Evolutionary conservation across 2,329 filamentous ascomycete species (phyloP).

Genomic region (Aspergillus awamori): DNA sequence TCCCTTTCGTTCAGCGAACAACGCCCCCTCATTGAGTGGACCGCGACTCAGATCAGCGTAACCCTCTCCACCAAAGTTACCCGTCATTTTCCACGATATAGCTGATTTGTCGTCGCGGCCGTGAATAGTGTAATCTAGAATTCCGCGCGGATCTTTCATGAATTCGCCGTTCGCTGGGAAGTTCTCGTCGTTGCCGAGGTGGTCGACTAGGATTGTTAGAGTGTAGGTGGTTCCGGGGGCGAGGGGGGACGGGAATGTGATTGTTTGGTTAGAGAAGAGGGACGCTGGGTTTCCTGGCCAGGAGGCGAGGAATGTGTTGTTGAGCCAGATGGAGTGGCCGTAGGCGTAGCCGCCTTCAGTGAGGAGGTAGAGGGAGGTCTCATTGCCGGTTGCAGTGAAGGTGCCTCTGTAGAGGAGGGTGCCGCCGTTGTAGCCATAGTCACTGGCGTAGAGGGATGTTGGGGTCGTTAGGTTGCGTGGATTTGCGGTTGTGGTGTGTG

Average conservation of each 20-base stretch:
- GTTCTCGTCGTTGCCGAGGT: conserved; percentile 37
- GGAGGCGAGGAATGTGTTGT: conserved; percentile 29
- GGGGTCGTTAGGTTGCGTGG: conserved; percentile 24
- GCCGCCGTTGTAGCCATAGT: conserved; percentile 36
- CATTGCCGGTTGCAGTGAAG: conserved; percentile 30
- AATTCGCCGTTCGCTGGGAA: conserved; percentile 26
- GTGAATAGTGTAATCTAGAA: conserved; percentile 49
- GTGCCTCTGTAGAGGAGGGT: conserved; percentile 34
- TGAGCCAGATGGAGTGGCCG: conserved; percentile 32
- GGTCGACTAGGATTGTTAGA: conserved; percentile 28
- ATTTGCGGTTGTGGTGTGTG: conserved; percentile 13
- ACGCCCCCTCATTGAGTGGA: conserved; percentile 58
- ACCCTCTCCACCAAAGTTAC: conserved; percentile 58
- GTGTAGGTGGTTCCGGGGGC: conserved; percentile 14
- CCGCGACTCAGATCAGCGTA: conserved; percentile 54
- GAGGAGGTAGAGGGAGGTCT: conserved; percentile 25
- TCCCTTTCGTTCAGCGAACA: conserved; percentile 57
- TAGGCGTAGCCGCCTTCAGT: conserved; percentile 32
- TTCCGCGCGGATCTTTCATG: conserved; percentile 55
- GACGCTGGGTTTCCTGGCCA: conserved; percentile 25
- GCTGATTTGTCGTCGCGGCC: conserved; percentile 30
- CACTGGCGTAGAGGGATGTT: conserved; percentile 30
- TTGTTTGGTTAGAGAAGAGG: conserved; percentile 15
- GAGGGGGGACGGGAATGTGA: conserved; percentile 10
- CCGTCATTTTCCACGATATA: conserved; percentile 56